phyloP scores from a whole-genome alignment of 2,329 filamentous ascomycete genomes.

The Fusarium chuoi region DNA sequence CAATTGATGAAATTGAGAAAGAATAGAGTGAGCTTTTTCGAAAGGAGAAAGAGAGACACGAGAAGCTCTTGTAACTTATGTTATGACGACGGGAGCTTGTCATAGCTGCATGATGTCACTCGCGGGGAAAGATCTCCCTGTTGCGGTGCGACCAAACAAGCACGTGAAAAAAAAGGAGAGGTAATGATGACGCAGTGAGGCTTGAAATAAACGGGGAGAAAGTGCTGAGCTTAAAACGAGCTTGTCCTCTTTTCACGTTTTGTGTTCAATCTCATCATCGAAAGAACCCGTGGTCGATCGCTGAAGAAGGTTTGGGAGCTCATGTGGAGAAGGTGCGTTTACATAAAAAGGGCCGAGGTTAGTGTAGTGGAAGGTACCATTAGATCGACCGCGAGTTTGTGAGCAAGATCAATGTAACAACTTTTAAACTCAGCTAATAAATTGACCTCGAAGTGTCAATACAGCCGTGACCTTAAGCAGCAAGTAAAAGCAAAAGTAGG shows the following conservation, averaged over 20 bases:
- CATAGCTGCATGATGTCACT: constrained; percentile 43
- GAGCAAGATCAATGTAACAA: not conserved
- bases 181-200: constrained; percentile 43
- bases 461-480: not conserved
- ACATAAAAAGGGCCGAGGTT: constrained; percentile 7
- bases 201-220: constrained; percentile 17
- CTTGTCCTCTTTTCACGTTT: constrained; percentile 8
- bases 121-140: constrained; percentile 36
- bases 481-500: not conserved
- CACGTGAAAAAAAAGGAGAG: constrained; percentile 34
- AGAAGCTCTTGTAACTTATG: constrained; percentile 29
- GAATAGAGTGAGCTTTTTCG: not conserved
- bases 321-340: constrained; percentile 11
- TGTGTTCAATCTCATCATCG: constrained; percentile 27
- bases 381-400: not conserved
- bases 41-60: constrained; percentile 1
- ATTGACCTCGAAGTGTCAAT: not conserved
- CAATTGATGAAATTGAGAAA: constrained; percentile 20
- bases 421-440: not conserved
- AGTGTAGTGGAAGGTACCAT: constrained; percentile 3
- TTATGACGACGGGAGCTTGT: constrained; percentile 36
- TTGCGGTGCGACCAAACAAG: constrained; percentile 24
- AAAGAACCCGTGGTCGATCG: constrained; percentile 28
- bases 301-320: constrained; percentile 3
- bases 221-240: not conserved